Evolutionary conservation across 1,139 yeast species (phyloP), one percentile per base, ranked within the genome.

Genomic region (Kluyveromyces sp.): DNA sequence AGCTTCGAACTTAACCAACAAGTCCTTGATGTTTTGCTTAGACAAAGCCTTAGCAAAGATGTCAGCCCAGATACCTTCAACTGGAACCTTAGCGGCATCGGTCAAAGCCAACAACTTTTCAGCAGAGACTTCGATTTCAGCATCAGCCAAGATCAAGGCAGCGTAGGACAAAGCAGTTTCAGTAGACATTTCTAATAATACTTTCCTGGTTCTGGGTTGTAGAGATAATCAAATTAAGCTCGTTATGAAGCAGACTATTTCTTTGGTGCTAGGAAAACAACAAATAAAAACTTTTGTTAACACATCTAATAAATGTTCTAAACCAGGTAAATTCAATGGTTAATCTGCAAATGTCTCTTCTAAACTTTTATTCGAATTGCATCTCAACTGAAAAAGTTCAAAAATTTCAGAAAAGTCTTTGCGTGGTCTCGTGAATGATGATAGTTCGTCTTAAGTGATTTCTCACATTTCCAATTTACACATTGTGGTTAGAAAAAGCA

Each of bases 121-220:
- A 61, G 89, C 63, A 56, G 84, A 73, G 75, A 83, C 79, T 72
- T 83, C 90, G 64, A 83, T 72, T 58, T 83, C 92, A 65, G 92
- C 77, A 68, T 84, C 94, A 60, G 92, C 87, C 71, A 84, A 81
- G 77, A 84, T 83, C 70, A 84, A 77, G 67, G 92, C 88, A 68
- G 94, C 92, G 83, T 83, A 84, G 58, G 92, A 81, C 69, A 84
- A 78, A 69, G 89, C 83, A 65, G 88, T 73, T 81, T 84, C 90
- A 69, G 79, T 74, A 69, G 92, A 83, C 88, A 82, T 82, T 69
- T 59, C 72, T 59, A 47, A 48, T 48, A 50, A 45, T 29, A 41
- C 44, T 55, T 52, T 57, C 53, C 43, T 48, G 48, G 53, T 25
- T 37, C 46, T 57, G 56, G 39, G 25, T 34, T 41, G 58, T 63